Evolutionary conservation across 2,329 filamentous ascomycete species (phyloP).

Genomic region (Aspergillus neotritici): DNA sequence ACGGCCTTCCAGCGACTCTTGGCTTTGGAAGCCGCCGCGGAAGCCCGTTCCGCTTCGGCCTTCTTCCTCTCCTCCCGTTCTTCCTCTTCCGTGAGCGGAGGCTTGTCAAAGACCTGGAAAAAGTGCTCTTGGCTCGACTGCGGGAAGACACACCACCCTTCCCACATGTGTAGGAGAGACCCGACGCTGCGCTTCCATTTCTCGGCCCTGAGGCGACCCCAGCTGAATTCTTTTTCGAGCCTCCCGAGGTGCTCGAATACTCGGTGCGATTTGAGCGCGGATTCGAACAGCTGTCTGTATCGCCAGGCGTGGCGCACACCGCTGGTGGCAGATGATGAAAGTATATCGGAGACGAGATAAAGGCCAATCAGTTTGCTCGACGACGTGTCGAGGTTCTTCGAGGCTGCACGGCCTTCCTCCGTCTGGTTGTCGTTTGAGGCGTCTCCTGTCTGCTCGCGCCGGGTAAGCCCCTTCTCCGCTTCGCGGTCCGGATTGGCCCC

Average conservation of each 20-base stretch:
- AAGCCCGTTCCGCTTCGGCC: slow-evolving; percentile 36
- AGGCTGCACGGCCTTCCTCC: slow-evolving; percentile 27
- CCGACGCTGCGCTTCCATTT: slow-evolving; percentile 77
- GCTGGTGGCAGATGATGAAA: slow-evolving; percentile 69
- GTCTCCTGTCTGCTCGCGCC: slow-evolving; percentile 30
- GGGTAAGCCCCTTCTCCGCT: slow-evolving; percentile 24
- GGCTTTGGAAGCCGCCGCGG: slow-evolving; percentile 32
- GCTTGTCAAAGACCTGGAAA: slow-evolving; percentile 63
- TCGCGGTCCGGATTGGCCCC: slow-evolving; percentile 58
- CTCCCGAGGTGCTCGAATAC: slow-evolving; percentile 71
- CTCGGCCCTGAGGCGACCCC: slow-evolving; percentile 76
- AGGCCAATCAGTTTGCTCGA: slow-evolving; percentile 71
- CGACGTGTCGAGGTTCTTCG: slow-evolving; percentile 58
- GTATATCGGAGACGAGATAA: slow-evolving; percentile 73
- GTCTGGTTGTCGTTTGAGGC: slow-evolving; percentile 30
- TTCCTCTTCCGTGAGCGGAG: slow-evolving; percentile 51
- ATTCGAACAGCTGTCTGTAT: slow-evolving; percentile 74
- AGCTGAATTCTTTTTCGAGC: slow-evolving; percentile 64
- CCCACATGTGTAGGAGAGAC: slow-evolving; percentile 64
- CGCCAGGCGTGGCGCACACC: slow-evolving; percentile 81
- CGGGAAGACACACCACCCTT: slow-evolving; percentile 62
- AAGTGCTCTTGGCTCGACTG: slow-evolving; percentile 68
- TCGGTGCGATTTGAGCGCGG: slow-evolving; percentile 59
- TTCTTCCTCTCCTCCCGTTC: slow-evolving; percentile 40
- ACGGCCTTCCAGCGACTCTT: slow-evolving; percentile 46